A percentile compares a stretch with the other conserved stretches of the same genome.
These are phyloP conservation scores for Kodamaea alishanica DNA, from an alignment of 1,139 yeast genomes.

Conservation along the genomic window DNA sequence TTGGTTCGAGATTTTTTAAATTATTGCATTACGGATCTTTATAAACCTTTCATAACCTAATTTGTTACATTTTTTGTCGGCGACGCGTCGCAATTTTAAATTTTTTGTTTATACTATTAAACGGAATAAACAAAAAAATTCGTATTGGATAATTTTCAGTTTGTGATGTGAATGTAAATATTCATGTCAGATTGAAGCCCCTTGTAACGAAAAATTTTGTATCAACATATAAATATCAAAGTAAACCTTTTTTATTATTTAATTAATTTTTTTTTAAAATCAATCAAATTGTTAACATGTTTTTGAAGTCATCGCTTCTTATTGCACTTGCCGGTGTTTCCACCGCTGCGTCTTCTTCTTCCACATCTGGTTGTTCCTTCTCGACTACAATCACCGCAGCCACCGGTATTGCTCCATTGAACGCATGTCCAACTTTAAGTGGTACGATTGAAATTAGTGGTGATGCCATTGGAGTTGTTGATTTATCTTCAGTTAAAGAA, in stretches of 20 bases:
- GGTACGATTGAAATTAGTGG: slow-evolving; percentile 42
- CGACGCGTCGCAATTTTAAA: no score
- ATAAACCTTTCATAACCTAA: no score
- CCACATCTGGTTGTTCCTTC: slow-evolving; percentile 31
- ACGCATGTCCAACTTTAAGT: slow-evolving; percentile 40
- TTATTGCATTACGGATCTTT: no score
- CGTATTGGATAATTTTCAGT: no score
- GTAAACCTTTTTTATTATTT: not conserved
- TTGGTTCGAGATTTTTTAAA: no score
- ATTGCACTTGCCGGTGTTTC: slow-evolving; percentile 14
- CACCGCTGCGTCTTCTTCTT: slow-evolving; percentile 13
- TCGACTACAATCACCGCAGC: slow-evolving; percentile 41
- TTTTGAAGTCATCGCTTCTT: slow-evolving; percentile 11
- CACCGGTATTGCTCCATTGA: slow-evolving; percentile 32
- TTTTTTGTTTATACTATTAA: no score
- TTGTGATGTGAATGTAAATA: no score
- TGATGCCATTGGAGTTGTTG: slow-evolving; percentile 31
- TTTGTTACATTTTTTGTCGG: no score
- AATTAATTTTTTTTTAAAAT: not conserved
- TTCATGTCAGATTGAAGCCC: no score
- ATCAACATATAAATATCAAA: no score
- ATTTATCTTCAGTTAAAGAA: slow-evolving; percentile 33
- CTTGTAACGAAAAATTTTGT: no score
- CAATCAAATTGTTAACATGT: slow-evolving; percentile 6
- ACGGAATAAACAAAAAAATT: no score